These are phyloP conservation scores for Aspergillus flavus DNA, from an alignment of 2,329 filamentous ascomycete species.

Conservation along the genomic window DNA sequence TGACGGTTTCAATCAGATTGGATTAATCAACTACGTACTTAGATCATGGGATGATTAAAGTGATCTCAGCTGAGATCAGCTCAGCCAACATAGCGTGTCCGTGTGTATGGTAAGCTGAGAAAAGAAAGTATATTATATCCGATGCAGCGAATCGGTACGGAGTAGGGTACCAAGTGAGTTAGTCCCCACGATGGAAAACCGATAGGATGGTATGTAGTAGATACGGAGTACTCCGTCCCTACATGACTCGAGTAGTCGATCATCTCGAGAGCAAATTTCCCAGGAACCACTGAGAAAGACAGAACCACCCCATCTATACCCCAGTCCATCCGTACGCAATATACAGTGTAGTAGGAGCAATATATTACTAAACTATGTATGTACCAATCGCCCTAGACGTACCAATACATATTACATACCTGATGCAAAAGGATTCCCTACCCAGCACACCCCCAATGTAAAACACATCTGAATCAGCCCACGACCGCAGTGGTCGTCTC, in stretches of 20 bases:
- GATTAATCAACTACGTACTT: not conserved
- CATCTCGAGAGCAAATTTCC: not conserved
- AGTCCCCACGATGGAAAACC: not conserved
- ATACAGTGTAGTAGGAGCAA: too few relatives aligned
- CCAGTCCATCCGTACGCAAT: not conserved
- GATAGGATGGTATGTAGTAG: too few relatives aligned
- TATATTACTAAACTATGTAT: too few relatives aligned
- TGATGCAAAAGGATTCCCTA: too few relatives aligned
- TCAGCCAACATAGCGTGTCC: not conserved
- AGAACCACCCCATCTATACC: not conserved
- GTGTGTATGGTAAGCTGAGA: not conserved
- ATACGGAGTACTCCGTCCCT: not conserved
- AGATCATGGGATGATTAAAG: not conserved
- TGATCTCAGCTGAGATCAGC: constrained; percentile 6
- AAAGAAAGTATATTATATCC: not conserved
- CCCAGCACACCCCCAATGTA: not conserved
- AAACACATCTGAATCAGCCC: constrained; percentile 2
- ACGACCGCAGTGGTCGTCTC: not conserved
- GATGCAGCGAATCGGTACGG: not conserved
- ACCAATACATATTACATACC: too few relatives aligned
- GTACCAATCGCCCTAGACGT: too few relatives aligned
- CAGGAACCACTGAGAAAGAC: not conserved
- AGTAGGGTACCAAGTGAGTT: not conserved
- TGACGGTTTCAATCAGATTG: not conserved
- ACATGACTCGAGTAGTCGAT: not conserved